These are phyloP conservation scores for Fraxinus baroniana DNA, from an alignment of 305 asterid species.

Conservation along the genomic window DNA sequence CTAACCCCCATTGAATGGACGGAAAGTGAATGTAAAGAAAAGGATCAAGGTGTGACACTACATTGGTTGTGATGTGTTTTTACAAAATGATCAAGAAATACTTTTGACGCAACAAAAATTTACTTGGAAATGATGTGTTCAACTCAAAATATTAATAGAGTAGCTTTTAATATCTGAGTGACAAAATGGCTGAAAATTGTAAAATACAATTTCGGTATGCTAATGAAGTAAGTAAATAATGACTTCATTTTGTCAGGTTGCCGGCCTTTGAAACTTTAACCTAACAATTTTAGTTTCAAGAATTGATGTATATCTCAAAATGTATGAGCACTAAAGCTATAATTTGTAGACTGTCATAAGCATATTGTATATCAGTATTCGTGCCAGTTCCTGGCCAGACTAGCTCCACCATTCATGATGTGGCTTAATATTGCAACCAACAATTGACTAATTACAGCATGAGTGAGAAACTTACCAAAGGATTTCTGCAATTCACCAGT, in stretches of 20 bases:
- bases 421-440: not conserved
- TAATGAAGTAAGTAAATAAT: not conserved
- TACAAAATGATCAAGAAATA: not conserved
- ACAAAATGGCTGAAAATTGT: not conserved
- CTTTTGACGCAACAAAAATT: not conserved
- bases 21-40: not conserved
- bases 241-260: not conserved
- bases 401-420: not conserved
- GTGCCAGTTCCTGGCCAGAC: not conserved
- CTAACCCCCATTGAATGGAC: not conserved
- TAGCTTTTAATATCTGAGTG: not conserved
- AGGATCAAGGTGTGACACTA: not conserved
- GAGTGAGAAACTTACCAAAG: constrained; percentile 55
- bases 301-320: not conserved
- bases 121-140: not conserved
- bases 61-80: not conserved
- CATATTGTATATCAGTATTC: not conserved
- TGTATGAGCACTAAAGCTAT: not conserved
- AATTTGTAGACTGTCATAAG: not conserved
- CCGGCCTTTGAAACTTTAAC: not conserved
- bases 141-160: not conserved
- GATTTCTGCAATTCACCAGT: constrained; percentile 93
- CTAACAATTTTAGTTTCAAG: not conserved
- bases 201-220: not conserved
- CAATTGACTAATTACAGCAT: not conserved